These are phyloP conservation scores for Abrus precatorius DNA, from an alignment of 306 rosid species.

Conservation along the genomic window DNA sequence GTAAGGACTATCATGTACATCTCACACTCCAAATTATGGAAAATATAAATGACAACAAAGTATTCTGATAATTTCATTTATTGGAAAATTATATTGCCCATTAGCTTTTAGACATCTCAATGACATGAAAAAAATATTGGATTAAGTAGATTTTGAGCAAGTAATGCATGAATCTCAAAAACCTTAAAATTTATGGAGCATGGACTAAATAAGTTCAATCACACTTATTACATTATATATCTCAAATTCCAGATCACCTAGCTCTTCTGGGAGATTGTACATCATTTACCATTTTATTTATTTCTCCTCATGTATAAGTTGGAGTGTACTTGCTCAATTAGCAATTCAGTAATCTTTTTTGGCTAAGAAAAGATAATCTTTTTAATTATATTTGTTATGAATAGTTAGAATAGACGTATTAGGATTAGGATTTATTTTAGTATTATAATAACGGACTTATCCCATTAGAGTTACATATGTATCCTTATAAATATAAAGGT, in stretches of 20 bases:
- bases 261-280: slow-evolving; percentile 32
- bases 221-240: not conserved
- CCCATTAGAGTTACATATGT: no score
- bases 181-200: not conserved
- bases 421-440: no score
- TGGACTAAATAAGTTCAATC: not conserved
- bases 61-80: slow-evolving; percentile 4
- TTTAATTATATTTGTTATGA: not conserved
- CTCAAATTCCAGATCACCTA: slow-evolving; percentile 1
- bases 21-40: slow-evolving; percentile 16
- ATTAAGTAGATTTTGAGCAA: slow-evolving; percentile 5
- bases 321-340: not conserved
- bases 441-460: no score
- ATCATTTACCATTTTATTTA: slow-evolving; percentile 17
- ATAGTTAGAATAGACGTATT: no score
- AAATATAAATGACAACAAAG: slow-evolving; percentile 13
- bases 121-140: slow-evolving; percentile 20
- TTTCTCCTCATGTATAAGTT: slow-evolving; percentile 23
- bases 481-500: no score
- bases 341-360: slow-evolving; percentile 26
- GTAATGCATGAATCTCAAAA: not conserved
- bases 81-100: slow-evolving; percentile 8
- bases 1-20: not conserved
- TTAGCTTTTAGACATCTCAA: slow-evolving; percentile 10
- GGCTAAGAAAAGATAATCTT: not conserved